phyloP scores from a whole-genome alignment of 371 early-diverging fungal genomes.

The Mucor plumbeus region DNA sequence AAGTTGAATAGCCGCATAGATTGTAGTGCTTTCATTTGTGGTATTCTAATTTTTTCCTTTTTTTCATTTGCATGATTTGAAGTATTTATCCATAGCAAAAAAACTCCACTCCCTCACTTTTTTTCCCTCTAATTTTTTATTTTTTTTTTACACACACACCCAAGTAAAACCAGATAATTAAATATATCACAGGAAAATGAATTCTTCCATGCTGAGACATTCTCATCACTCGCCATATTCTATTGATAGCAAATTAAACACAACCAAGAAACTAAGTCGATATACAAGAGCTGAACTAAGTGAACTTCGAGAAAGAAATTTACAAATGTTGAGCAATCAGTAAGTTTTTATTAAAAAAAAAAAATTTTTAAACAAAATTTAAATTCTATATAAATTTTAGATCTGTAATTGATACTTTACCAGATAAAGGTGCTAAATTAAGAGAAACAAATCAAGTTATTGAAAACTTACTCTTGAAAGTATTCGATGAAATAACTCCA shows the following conservation, averaged over 20 bases:
- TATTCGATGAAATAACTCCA: constrained; percentile 12
- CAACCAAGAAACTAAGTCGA: constrained; percentile 15
- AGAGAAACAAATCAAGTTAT: constrained; percentile 29
- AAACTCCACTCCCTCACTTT: background rate
- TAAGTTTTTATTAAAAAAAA: constrained; percentile 5
- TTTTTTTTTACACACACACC: constrained; percentile 3
- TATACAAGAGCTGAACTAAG: constrained; percentile 24
- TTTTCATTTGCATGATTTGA: constrained; percentile 1
- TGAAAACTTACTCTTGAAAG: constrained; percentile 15
- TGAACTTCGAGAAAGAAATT: constrained; percentile 22
- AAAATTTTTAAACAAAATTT: background rate
- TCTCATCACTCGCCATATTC: background rate
- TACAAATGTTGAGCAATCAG: constrained; percentile 24
- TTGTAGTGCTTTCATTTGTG: background rate
- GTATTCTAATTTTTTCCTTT: background rate
- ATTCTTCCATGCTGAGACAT: background rate
- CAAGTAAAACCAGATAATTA: background rate
- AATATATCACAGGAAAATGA: background rate
- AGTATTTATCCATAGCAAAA: background rate
- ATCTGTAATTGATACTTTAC: constrained; percentile 22
- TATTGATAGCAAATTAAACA: constrained; percentile 4
- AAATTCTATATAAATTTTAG: constrained; percentile 1
- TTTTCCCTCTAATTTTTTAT: background rate
- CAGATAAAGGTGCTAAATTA: constrained; percentile 31
- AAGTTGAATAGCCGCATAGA: background rate